Percentiles rank a stretch among this genome's conserved stretches.
phyloP scores from a whole-genome alignment of 768 basidiomycete species.

The Podaxis pistillaris region DNA sequence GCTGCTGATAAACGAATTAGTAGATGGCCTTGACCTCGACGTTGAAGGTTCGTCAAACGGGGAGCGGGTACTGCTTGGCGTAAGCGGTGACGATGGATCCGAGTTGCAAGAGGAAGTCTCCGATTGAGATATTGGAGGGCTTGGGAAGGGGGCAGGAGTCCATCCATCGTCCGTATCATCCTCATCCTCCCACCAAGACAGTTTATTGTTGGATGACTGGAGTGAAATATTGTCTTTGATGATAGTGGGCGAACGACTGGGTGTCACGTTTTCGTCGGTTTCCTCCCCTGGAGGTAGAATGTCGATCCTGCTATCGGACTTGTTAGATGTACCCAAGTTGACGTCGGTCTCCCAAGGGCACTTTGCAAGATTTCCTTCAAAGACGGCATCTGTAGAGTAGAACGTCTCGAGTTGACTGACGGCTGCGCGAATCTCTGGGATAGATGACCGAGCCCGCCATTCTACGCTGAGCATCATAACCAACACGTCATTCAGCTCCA shows the following conservation, averaged over 20 bases:
- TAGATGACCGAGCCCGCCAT: constrained; percentile 54
- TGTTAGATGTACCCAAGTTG: constrained; percentile 19
- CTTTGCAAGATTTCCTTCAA: constrained; percentile 78
- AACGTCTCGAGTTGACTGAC: constrained; percentile 60
- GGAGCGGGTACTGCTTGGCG: constrained; percentile 16
- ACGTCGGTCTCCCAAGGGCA: constrained; percentile 73
- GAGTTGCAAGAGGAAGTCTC: constrained; percentile 20
- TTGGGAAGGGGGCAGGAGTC: neutral
- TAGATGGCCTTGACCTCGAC: neutral
- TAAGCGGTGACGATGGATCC: constrained; percentile 21
- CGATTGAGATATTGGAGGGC: constrained; percentile 16
- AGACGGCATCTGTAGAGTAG: constrained; percentile 72
- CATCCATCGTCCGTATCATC: constrained; percentile 14
- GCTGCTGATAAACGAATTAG: neutral
- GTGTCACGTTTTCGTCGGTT: neutral
- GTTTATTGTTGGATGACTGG: too few relatives aligned
- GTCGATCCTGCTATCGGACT: constrained; percentile 8
- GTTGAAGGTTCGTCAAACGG: neutral
- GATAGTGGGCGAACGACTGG: neutral
- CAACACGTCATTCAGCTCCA: constrained; percentile 70
- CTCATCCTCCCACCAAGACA: neutral
- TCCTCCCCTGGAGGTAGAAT: constrained; percentile 13
- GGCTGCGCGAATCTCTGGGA: constrained; percentile 53
- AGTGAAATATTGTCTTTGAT: neutral
- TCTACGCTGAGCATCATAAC: constrained; percentile 72